Base-by-base conservation (phyloP, 2,329 filamentous ascomycete genomes). In the Septoria petroselini region DNA sequence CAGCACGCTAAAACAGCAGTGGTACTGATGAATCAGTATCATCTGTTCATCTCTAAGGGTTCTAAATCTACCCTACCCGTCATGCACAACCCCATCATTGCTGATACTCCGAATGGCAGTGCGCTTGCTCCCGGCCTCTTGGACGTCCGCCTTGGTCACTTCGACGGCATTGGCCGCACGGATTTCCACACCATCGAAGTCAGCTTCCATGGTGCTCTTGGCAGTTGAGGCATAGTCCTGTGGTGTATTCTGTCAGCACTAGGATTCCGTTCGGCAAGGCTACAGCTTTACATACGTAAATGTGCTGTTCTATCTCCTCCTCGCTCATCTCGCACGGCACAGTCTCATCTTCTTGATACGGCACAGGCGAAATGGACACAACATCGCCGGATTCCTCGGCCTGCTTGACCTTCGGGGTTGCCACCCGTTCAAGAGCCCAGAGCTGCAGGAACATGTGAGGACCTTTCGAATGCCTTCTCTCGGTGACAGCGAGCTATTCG, bases 61-160 rank as follows among this genome's bases (percentile, higher is more conserved):
- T n/a, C n/a, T n/a, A n/a, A n/a, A n/a, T n/a, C n/a, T n/a, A n/a
- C n/a, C n/a, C n/a, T n/a, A n/a, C n/a, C n/a, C n/a, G n/a, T n/a
- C n/a, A n/a, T n/a, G n/a, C n/a, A n/a, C n/a, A n/a, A n/a, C n/a
- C n/a, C n/a, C n/a, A n/a, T n/a, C n/a, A n/a, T n/a, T n/a, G n/a
- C n/a, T n/a, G n/a, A n/a, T 79, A 2, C 86, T 66, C 0, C 82
- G 76, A n/a, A 85, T 74, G 0, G 74, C 79, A 1, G 57, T 60
- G 15, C 48, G 51, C 2, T 75, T 68, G 17, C 72, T 63, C 1
- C 77, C 77, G 2, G 79, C 64, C 0, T 69, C 67, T 27, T 67
- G 57, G 0, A 72, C 70, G 12, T 79, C 48, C 45, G 70, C 60
- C 27, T 71, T 66, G 61, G 77, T 76, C n/a, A 82, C 68, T 56